phyloP scores from a whole-genome alignment of 2,329 filamentous ascomycete genomes.

The Lithohypha guttulata region DNA sequence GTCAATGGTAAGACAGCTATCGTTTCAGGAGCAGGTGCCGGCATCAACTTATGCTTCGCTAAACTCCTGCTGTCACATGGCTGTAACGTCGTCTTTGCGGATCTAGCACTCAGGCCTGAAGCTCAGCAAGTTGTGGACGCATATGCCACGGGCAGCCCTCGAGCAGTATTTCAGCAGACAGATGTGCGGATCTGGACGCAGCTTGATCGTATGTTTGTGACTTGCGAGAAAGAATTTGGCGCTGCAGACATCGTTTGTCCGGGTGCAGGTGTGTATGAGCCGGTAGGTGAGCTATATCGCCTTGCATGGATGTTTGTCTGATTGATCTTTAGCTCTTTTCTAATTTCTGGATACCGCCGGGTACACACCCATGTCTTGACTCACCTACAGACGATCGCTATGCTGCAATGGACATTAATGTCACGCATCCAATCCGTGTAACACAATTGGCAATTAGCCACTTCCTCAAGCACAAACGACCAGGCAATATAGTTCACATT shows the following conservation, averaged over 20 bases:
- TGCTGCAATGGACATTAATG: constrained; percentile 38
- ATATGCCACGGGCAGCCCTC: constrained; percentile 24
- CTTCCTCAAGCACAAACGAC: constrained; percentile 29
- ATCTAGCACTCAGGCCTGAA: constrained; percentile 34
- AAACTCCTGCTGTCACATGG: constrained; percentile 31
- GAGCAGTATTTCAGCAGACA: constrained; percentile 34
- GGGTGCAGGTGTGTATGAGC: constrained; percentile 31
- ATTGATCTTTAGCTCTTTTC: constrained; percentile 26
- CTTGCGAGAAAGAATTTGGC: constrained; percentile 39
- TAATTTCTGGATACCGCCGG: constrained; percentile 40
- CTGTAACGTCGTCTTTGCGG: constrained; percentile 37
- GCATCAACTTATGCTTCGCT: constrained; percentile 36
- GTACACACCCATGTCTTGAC: constrained; percentile 32
- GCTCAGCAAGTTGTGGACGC: constrained; percentile 31
- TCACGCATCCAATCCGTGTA: constrained; percentile 41
- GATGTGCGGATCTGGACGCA: constrained; percentile 40
- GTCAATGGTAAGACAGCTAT: constrained; percentile 11
- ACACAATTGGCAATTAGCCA: constrained; percentile 41
- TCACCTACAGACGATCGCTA: constrained; percentile 31
- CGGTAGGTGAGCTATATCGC: constrained; percentile 21
- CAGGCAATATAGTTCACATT: constrained; percentile 36
- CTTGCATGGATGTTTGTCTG: neutral
- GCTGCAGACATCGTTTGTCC: constrained; percentile 36
- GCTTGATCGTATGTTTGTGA: constrained; percentile 38
- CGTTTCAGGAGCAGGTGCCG: constrained; percentile 21